Base-by-base conservation (phyloP, 805 yeast genomes). In the Candida golubevii region DNA sequence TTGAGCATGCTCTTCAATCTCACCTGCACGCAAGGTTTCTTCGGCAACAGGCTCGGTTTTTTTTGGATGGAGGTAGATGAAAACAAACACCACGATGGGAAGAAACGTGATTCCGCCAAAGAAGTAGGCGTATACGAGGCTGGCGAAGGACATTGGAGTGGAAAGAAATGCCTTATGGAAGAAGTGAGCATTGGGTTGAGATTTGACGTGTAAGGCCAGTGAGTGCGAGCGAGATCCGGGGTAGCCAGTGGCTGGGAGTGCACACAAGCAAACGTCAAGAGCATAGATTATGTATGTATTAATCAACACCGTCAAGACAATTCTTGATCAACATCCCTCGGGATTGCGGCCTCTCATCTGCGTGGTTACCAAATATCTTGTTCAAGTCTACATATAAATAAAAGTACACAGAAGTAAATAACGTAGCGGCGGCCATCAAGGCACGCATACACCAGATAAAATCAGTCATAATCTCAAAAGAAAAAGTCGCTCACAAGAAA, bases 61-160 rank as follows among this genome's bases (percentile, higher is more conserved):
- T 51, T 56, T 38, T 67, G 80, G 69, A 38, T 73, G 65, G 32
- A 71, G 51, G 50, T 62, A 76, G 14, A 77, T 47, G 30, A 74
- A 59, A 1, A 59, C 54, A 2, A 72, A 28, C 0, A 80, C 32
- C 1, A 78, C 45, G 32, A 83, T 47, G 1, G 96, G 96, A 18
- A 88, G 62, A 49, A 90, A 79, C 0, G 97, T 88, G 7, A 88
- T 39, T 0, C 97, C 97, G 7, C 97, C 97, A 3, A 85, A 36
- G 1, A 88, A 40, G 58, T 88, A 88, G 0, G 75, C 67, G 14
- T 69, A 53, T 0, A 82, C 33, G 35, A 72, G 63, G n/a, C 33
- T 27, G 27, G 41, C 33, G 7, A 51, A 26, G 23, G 50, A 30
- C 57, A 53, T 51, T 23, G 10, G 6, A 7, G 7, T 5, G 15